These are phyloP conservation scores for Amyloporia xantha DNA, from an alignment of 768 basidiomycete species.

Conservation along the genomic window DNA sequence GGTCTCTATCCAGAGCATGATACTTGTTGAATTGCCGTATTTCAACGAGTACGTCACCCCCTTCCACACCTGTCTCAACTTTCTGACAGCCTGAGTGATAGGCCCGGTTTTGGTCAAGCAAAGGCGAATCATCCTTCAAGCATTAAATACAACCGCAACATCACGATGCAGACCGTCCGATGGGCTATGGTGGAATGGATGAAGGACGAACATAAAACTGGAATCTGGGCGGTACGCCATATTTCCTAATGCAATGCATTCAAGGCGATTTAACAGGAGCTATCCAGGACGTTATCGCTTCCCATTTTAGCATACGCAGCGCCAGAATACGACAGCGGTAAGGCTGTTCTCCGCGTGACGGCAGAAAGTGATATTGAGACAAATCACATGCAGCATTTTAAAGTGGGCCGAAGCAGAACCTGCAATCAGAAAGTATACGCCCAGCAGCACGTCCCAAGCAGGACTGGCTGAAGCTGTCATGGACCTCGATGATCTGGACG, in stretches of 20 bases:
- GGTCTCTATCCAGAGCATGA: constrained; percentile 55
- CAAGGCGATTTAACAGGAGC: too few relatives aligned
- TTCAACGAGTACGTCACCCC: constrained; percentile 46
- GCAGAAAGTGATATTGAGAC: too few relatives aligned
- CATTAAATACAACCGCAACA: constrained; percentile 40
- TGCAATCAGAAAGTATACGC: constrained; percentile 23
- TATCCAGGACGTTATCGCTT: constrained; percentile 41
- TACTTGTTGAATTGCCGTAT: constrained; percentile 46
- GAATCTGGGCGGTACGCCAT: constrained; percentile 40
- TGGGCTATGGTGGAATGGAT: constrained; percentile 55
- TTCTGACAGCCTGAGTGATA: constrained; percentile 15
- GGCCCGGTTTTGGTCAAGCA: constrained; percentile 43
- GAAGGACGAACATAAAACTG: constrained; percentile 32
- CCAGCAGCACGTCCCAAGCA: too few relatives aligned
- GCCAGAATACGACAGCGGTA: constrained; percentile 38
- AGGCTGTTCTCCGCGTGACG: too few relatives aligned
- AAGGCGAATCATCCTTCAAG: constrained; percentile 29
- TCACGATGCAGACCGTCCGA: constrained; percentile 35
- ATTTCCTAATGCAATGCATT: too few relatives aligned
- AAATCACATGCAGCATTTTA: constrained; percentile 25
- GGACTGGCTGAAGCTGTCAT: too few relatives aligned
- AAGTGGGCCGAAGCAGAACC: constrained; percentile 28
- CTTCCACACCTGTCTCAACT: not conserved
- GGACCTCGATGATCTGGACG: too few relatives aligned
- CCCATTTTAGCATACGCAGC: constrained; percentile 39